Evolutionary conservation across 257 asterid genomes (phyloP).

Genomic region (Sherardia arvensis): DNA sequence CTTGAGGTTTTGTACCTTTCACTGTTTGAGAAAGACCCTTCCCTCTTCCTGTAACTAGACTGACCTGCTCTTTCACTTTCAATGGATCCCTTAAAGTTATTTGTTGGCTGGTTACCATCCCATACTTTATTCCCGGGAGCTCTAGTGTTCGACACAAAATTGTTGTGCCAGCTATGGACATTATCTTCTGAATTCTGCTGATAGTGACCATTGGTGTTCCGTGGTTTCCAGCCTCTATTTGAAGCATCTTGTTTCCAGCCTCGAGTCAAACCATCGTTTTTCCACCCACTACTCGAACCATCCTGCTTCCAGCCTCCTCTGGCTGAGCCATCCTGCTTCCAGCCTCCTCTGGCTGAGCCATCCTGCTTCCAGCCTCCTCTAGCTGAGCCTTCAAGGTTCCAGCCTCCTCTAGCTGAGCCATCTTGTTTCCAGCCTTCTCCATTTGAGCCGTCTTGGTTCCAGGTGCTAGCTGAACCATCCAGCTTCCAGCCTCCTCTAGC

Average conservation of each 20-base stretch:
- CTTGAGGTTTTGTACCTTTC: constrained; percentile 50
- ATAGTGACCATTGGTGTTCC: constrained; percentile 25
- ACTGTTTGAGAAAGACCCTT: constrained; percentile 44
- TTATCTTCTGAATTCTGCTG: constrained; percentile 16
- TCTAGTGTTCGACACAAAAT: constrained; percentile 9
- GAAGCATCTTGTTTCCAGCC: constrained; percentile 1
- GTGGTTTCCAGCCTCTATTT: background rate
- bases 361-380: background rate
- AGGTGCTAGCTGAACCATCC: background rate
- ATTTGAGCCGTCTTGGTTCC: background rate
- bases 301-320: too few species aligned
- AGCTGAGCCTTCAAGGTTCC: background rate
- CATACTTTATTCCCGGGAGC: constrained; percentile 12
- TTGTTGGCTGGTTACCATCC: constrained; percentile 19
- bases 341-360: background rate
- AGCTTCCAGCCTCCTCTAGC: background rate
- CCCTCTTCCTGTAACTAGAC: constrained; percentile 66
- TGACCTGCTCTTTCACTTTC: constrained; percentile 29
- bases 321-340: background rate
- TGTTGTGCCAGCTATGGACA: constrained; percentile 23
- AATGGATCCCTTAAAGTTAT: constrained; percentile 20
- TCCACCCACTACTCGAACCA: background rate
- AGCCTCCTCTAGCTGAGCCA: background rate
- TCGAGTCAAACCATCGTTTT: background rate
- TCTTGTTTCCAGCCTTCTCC: background rate